A percentile compares a stretch with the other conserved stretches of the same genome.
Evolutionary conservation across 192 early-diverging fungal species (phyloP).

Genomic region (Coemansia asiatica): DNA sequence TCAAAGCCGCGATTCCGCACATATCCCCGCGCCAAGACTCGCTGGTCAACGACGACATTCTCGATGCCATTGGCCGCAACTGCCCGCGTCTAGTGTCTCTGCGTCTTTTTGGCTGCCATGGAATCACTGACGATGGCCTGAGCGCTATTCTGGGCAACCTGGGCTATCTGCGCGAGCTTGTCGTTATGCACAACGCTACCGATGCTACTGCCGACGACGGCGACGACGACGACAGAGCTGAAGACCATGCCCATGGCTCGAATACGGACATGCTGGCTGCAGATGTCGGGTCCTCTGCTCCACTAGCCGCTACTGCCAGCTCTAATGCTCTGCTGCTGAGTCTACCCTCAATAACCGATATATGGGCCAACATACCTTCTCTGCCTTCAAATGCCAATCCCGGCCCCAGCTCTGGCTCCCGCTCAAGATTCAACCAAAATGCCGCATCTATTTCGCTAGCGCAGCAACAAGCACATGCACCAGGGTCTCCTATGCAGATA

Average conservation of each 20-base stretch:
- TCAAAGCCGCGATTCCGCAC: conserved; percentile 49
- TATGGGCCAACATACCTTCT: conserved; percentile 48
- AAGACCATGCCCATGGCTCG: background rate
- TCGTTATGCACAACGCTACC: conserved; percentile 48
- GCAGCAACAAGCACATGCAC: conserved; percentile 5
- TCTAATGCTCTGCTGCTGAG: conserved; percentile 19
- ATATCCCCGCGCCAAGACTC: conserved; percentile 40
- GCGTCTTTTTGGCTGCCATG: conserved; percentile 53
- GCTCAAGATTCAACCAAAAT: background rate
- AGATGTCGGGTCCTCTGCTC: too few relatives aligned
- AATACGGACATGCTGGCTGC: background rate
- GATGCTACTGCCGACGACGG: background rate
- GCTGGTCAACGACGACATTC: conserved; percentile 51
- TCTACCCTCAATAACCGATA: conserved; percentile 28
- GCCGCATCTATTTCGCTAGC: background rate
- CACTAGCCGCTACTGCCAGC: background rate
- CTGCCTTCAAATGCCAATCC: conserved; percentile 30
- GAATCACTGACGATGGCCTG: conserved; percentile 50
- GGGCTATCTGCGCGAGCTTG: conserved; percentile 49
- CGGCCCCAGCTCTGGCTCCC: background rate
- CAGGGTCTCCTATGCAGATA: background rate
- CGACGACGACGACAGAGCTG: background rate
- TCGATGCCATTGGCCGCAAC: conserved; percentile 47
- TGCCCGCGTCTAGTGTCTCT: conserved; percentile 48
- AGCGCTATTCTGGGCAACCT: conserved; percentile 50